phyloP scores from a whole-genome alignment of 2,329 filamentous ascomycete species.

The Penicillium sp. region DNA sequence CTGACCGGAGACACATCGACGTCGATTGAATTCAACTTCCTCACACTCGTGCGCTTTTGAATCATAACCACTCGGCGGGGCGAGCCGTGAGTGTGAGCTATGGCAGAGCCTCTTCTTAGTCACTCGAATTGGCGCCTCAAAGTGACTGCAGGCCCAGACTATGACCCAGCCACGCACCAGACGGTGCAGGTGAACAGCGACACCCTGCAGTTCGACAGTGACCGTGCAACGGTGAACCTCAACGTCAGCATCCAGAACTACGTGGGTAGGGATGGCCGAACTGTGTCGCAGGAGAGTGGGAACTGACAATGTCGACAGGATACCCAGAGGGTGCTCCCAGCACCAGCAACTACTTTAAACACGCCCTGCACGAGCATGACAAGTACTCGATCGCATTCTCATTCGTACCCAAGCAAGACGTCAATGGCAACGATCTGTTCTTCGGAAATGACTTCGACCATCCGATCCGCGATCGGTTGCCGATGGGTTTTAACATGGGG shows the following conservation, averaged over 20 bases:
- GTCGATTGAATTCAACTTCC: too few relatives aligned
- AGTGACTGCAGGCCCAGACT: conserved; percentile 76
- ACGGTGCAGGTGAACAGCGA: conserved; percentile 72
- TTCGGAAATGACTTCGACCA: conserved; percentile 96
- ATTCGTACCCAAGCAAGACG: conserved; percentile 67
- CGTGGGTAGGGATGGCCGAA: conserved; percentile 37
- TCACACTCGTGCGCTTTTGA: too few relatives aligned
- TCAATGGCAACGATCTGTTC: conserved; percentile 70
- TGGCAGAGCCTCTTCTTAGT: too few relatives aligned
- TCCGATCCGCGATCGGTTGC: conserved; percentile 80
- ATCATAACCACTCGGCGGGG: too few relatives aligned
- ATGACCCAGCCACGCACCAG: conserved; percentile 69
- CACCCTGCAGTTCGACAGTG: conserved; percentile 61
- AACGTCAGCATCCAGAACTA: conserved; percentile 71
- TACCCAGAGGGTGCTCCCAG: conserved; percentile 67
- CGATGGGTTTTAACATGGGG: conserved; percentile 80
- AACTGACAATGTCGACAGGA: conserved; percentile 45
- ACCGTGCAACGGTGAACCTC: conserved; percentile 64
- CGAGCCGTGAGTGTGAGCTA: too few relatives aligned
- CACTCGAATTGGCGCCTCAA: too few relatives aligned
- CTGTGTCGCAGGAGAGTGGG: not conserved
- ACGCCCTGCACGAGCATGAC: conserved; percentile 67
- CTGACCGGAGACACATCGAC: too few relatives aligned
- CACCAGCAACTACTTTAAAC: conserved; percentile 74
- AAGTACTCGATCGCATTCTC: conserved; percentile 81